Evolutionary conservation across 192 early-diverging fungal species (phyloP), one percentile per base, ranked within the genome.

Genomic region (Mortierella antarctica): DNA sequence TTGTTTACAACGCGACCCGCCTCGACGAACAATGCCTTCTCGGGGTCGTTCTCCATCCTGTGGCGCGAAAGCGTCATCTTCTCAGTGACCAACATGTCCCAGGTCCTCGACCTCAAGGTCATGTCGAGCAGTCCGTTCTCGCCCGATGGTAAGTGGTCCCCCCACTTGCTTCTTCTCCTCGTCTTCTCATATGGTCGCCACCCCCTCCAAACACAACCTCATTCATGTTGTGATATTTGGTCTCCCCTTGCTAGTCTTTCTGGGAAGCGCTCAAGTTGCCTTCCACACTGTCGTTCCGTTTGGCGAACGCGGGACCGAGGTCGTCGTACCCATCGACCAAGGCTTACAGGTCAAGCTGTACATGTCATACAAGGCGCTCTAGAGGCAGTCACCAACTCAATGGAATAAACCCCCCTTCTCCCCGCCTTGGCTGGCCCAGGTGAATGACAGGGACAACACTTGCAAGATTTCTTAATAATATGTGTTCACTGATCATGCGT

Each of bases 61-160:
- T 79, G 76, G 76, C 62, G 69, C 4, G 76, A 79, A 44, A 71
- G 76, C 40, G 70, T 71, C 23, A 79, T 79, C 20, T 79, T 79
- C 46, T 50, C 76, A 2, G 47, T 79, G 23, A 71, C 64, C 1
- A 57, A 79, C 20, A n/a, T 66, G 15, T 21, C 11, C 6, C 76
- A 71, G 17, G 68, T 67, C 18, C 49, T 79, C 12, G 31, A 71
- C 21, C 58, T 79, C 45, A 79, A 71, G 39, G 47, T 79, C 45
- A 71, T 67, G 68, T 71, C 69, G 17, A 71, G 50, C 13, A 67
- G 58, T 44, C 76, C 76, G 5, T 79, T 79, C 44, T 52, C 57
- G 4, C 76, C 76, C 1, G 76, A 79, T 62, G 58, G 76, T 79
- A 67, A 50, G 57, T 50, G 5, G n/a, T 3, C 31, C 1, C 31